Percentiles rank a stretch among this genome's conserved stretches.
These are phyloP conservation scores for Clathrus columnatus DNA, from an alignment of 768 basidiomycete species.

Conservation along the genomic window DNA sequence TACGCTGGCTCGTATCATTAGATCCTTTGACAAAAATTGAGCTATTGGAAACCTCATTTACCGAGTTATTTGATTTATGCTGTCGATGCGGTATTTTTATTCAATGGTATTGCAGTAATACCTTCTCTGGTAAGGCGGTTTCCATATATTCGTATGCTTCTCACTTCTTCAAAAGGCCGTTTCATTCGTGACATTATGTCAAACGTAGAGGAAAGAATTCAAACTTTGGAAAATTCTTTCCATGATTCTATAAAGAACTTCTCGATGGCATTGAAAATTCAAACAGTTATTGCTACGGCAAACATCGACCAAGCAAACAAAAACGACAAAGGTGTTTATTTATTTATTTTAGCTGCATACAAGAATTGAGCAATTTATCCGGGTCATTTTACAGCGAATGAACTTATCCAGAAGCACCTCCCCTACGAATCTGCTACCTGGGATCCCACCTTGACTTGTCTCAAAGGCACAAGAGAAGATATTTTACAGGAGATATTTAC, in stretches of 20 bases:
- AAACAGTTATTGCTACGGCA: neutral
- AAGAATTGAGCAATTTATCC: neutral
- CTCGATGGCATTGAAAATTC: neutral
- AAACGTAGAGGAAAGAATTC: neutral
- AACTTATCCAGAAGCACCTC: neutral
- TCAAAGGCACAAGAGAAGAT: neutral
- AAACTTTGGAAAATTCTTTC: neutral
- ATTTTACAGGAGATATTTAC: slow-evolving; percentile 16
- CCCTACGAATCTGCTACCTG: neutral
- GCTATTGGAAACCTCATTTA: neutral
- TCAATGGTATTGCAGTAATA: neutral
- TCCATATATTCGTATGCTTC: neutral
- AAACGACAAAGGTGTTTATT: neutral
- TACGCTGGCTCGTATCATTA: neutral
- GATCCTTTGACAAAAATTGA: neutral
- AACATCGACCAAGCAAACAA: neutral
- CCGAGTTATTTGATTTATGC: neutral
- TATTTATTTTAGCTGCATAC: neutral
- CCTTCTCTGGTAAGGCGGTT: neutral
- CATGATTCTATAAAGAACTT: neutral
- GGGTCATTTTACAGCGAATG: neutral
- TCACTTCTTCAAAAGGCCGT: neutral
- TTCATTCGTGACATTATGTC: neutral
- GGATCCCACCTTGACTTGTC: neutral
- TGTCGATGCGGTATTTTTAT: neutral